Evolutionary conservation across 768 basidiomycete genomes (phyloP), one percentile per base, ranked within the genome.

Genomic region (Suillus weaverae): DNA sequence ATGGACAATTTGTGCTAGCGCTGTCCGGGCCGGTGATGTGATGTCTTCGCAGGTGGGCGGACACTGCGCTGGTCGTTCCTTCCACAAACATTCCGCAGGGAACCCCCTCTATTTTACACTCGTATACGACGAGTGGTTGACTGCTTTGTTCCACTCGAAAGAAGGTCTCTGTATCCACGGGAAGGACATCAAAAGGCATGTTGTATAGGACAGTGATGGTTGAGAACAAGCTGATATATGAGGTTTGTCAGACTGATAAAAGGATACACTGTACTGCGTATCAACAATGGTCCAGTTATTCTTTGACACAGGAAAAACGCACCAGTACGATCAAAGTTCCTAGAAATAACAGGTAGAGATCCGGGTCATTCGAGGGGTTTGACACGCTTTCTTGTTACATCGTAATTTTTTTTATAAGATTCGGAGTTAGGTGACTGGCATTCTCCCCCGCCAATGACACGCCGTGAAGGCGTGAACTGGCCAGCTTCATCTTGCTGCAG

Each of bases 21-120:
- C 48, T 62, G 16, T 35, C 22, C 13, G 30, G 38, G 13, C 55
- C 38, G 5, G 44, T 8, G 10, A 62, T 50, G 33, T 26, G 61
- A n/a, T 66, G 65, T 13, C 50, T 22, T 54, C 65, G 65, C 22
- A 66, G 44, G 20, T 66, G 65, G 18, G 44, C 59, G 20, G 35
- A 38, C 13, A 66, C 26, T 26, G 56, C 65, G 4, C 32, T 33
- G 22, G 41, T 26, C 14, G n/a, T 33, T 2, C 64, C 64, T 11
- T 65, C 64, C 22, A 65, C 43, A 26, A 6, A 26, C 32, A 54
- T 18, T 5, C 32, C 53, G 10, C 53, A 54, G 20, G 5, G 16
- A 5, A 8, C 11, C 3, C 26, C 20, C 9, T 32, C 18, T n/a
- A 54, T 20, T 54, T 11, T 4, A 10, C 53, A 54, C 2, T 20